Evolutionary conservation across 176 grass and related monocot genomes (phyloP), one percentile per base, ranked within the genome.

Genomic region (Hordeum marinum): DNA sequence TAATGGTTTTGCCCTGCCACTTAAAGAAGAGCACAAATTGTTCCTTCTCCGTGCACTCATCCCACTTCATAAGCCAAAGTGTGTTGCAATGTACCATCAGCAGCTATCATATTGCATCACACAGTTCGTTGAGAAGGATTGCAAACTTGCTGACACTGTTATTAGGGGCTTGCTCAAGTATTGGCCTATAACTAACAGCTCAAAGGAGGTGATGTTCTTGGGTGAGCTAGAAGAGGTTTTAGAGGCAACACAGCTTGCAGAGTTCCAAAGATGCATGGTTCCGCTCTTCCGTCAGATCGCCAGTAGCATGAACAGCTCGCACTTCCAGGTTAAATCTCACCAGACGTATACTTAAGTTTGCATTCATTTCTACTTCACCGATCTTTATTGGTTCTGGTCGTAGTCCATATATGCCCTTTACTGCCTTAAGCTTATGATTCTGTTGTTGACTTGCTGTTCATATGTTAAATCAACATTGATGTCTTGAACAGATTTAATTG

Each of bases 181-280:
- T 89, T 98, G 95, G 95, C 95, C 95, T 36, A 87, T 98, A 55
- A 98, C 95, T 57, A 98, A 98, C 87, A 98, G 95, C 72, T 92
- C 92, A 87, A 98, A 98, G 87, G 95, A 98, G 83, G 95, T 98
- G 73, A 93, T 98, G 95, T 98, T 98, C 88, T 87, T 98, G 82
- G 89, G 95, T 57, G 95, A 98, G 85, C 90, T 98, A 68, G 95
- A 98, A 85, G 95, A 98, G 80, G 91, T 98, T 79, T 68, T 98
- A 84, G 93, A 98, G 82, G 91, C 95, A 73, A 95, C 95, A 68
- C 95, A 98, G 63, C 75, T 85, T 89, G 89, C 93, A 21, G 95
- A 98, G 77, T 98, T 98, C 78, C 95, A 95, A 77, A 85, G 93
- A 78, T 98, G 95, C 83, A 93, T 91, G 85, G 89, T 98, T 57